These are phyloP conservation scores for Pyracantha coccinea DNA, from an alignment of 331 rosid species.

Conservation along the genomic window DNA sequence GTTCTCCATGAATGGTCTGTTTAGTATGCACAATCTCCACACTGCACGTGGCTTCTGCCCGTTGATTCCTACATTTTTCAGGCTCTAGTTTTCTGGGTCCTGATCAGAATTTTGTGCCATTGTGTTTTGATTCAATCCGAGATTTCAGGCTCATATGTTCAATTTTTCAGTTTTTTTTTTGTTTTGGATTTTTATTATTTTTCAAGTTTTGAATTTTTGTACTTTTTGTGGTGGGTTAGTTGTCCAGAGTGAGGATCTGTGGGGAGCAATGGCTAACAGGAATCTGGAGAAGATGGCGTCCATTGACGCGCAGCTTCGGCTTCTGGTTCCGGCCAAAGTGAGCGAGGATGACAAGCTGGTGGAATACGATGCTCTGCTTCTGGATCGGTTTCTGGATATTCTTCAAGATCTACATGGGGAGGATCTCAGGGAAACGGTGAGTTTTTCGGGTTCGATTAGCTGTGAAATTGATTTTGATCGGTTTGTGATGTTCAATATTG, in stretches of 20 bases:
- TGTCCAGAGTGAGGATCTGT: slow-evolving; percentile 25
- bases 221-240: not conserved
- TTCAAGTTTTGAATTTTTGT: not conserved
- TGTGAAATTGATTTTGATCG: slow-evolving; percentile 10
- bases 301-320: slow-evolving; percentile 92
- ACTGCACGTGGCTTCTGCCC: slow-evolving; percentile 22
- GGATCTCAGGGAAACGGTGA: slow-evolving; percentile 87
- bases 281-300: slow-evolving; percentile 93
- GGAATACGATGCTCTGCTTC: slow-evolving; percentile 85
- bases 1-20: not conserved
- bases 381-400: slow-evolving; percentile 97
- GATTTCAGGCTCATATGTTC: slow-evolving; percentile 11
- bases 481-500: not conserved
- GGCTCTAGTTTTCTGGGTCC: slow-evolving; percentile 12
- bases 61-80: slow-evolving; percentile 4
- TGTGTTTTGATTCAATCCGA: slow-evolving; percentile 22
- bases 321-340: slow-evolving; percentile 74
- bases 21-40: not conserved
- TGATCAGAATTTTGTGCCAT: slow-evolving; percentile 13
- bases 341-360: slow-evolving; percentile 92
- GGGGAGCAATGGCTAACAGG: slow-evolving; percentile 52
- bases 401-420: slow-evolving; percentile 97
- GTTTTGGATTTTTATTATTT: not conserved
- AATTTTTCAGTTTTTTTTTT: too few species aligned
- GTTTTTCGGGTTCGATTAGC: slow-evolving; percentile 13